Evolutionary conservation across 2,329 filamentous ascomycete genomes (phyloP), one percentile per base, ranked within the genome.

Genomic region (Diaporthe batatas): DNA sequence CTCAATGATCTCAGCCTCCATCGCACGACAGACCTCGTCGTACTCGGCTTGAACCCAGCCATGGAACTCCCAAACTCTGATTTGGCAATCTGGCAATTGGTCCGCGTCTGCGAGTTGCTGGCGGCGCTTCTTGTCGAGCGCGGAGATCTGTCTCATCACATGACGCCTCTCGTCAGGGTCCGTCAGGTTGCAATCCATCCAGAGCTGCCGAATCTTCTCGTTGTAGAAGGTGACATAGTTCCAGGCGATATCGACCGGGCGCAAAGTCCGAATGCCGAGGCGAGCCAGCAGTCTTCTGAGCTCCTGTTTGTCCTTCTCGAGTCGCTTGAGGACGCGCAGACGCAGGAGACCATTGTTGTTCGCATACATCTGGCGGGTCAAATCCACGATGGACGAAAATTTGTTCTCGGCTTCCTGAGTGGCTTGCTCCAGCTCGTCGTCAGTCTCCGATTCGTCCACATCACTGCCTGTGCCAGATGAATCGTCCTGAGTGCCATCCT

Each of bases 111-210:
- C 68, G 2, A 70, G 68, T 59, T 2, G 34, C 12, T 62, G 44
- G 6, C 39, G 23, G n/a, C 68, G 68, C 55, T 44, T 44, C 29
- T 53, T 10, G 12, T 32, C 53, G 44, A 70, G 32, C 2, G 62
- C 68, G 47, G 32, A 44, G n/a, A 70, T 70, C 18, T 44, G 18
- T 23, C 29, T 32, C 68, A 70, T 70, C 16, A 42, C 55, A 25
- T 29, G 47, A 44, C n/a, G 44, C 47, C 39, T 62, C 23, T 51
- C 55, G 16, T 42, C 14, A 12, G 32, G 10, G 11, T 54, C 47
- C 7, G 1, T 3, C 44, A 23, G 6, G 34, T 70, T 32, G 47
- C 68, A 70, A 16, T 34, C 10, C 6, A 21, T 5, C 68, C 68
- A 70, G 55, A 58, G 44, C 34, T 53, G 8, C 16, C 55, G 55